Base-by-base conservation (phyloP, 179 eudicot genomes). In the Pouteria campechiana region DNA sequence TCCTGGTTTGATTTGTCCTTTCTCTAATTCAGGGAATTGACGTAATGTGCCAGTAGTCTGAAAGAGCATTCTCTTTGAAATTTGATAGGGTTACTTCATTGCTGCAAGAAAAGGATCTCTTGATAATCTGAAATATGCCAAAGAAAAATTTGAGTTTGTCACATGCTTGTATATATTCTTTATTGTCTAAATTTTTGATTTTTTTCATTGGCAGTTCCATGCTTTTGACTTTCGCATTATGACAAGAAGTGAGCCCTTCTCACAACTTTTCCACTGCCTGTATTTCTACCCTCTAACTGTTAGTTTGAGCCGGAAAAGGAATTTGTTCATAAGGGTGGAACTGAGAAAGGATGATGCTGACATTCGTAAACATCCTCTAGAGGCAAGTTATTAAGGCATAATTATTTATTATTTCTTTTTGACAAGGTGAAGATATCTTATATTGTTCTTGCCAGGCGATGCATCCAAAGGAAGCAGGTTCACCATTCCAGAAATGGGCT, bases 281-380 rank as follows among this genome's bases (percentile, higher is more conserved):
- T 92, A 83, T 70, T 89, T 92, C 51, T 92, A 92, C 74, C 99
- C 99, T 16, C 69, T 83, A 76, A 87, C 81, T 50, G 89, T 92
- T 17, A 73, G 77, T 63, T 69, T 92, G 65, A 87, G 93, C 55
- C 68, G 99, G 51, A 92, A 92, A 68, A 83, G 93, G 69, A 92
- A 92, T 65, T 64, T 92, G 64, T 92, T 92, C 59, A 80, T 92
- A 52, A 72, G 93, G 25, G 76, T 83, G 58, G 99, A 92, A 61
- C 96, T 87, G 60, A 74, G 94, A 51, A 87, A 80, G 74, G 99
- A 92, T 61, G 99, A 92, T 62, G 70, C 72, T n/a, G 94, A 92
- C 63, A 54, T 73, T 62, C 92, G 93, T 32, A 75, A 75, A 58
- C 86, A 79, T 37, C 89, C 99, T 51, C 33, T 88, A 28, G 99